A percentile compares a stretch with the other conserved stretches of the same genome.
These are phyloP conservation scores for Ceratocystis alfenasii DNA, from an alignment of 2,329 filamentous ascomycete genomes.

Conservation along the genomic window DNA sequence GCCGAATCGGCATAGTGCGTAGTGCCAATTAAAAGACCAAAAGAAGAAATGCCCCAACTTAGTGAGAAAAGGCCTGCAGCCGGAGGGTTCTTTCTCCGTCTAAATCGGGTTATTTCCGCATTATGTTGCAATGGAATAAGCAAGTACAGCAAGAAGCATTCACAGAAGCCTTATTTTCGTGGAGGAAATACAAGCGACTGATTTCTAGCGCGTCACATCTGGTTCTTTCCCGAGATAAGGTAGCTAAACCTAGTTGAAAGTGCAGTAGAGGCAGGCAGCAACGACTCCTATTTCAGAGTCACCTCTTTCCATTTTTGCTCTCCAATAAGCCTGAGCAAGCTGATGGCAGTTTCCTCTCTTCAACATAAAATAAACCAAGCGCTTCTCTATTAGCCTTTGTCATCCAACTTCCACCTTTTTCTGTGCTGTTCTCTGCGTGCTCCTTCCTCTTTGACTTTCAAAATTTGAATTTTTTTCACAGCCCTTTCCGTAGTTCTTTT, in stretches of 20 bases:
- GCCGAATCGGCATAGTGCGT: background rate
- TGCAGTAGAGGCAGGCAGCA: background rate
- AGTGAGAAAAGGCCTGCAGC: background rate
- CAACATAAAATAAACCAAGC: background rate
- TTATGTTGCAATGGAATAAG: too few relatives aligned
- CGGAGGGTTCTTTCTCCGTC: background rate
- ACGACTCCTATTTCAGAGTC: background rate
- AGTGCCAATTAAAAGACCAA: background rate
- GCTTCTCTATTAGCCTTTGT: background rate
- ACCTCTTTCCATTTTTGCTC: background rate
- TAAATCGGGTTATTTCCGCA: background rate
- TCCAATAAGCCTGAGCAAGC: background rate
- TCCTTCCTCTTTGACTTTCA: background rate
- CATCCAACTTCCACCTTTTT: background rate
- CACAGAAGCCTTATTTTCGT: too few relatives aligned
- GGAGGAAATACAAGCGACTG: too few relatives aligned
- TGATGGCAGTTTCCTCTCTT: constrained; percentile 10
- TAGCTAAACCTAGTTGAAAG: too few relatives aligned
- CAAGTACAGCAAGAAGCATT: too few relatives aligned
- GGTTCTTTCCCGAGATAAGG: too few relatives aligned
- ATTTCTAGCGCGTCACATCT: too few relatives aligned
- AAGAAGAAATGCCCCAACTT: background rate
- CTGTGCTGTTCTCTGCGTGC: background rate
- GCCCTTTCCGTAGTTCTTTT: background rate
- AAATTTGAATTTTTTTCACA: background rate